phyloP scores from a whole-genome alignment of 805 yeast genomes.

The Myxozyma neotropica region DNA sequence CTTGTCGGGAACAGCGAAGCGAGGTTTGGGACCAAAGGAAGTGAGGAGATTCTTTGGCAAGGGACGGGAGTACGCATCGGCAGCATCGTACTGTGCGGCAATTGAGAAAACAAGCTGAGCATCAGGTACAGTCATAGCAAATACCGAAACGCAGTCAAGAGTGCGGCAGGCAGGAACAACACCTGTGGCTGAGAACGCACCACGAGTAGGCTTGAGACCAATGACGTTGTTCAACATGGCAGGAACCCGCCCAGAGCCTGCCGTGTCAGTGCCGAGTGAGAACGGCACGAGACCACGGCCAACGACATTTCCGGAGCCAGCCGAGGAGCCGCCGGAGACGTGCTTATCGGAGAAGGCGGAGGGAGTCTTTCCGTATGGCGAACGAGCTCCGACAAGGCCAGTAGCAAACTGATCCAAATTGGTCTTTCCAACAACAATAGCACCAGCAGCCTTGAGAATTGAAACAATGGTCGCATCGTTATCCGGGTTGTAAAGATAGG shows the following conservation, averaged over 20 bases:
- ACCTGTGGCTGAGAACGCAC: constrained; percentile 81
- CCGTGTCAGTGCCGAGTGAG: constrained; percentile 94
- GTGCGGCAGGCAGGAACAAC: constrained; percentile 98
- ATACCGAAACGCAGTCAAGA: constrained; percentile 87
- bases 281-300: constrained; percentile 88
- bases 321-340: constrained; percentile 93
- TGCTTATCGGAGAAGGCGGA: constrained; percentile 74
- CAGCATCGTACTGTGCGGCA: constrained; percentile 70
- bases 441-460: constrained; percentile 83
- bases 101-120: constrained; percentile 77
- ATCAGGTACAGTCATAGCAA: constrained; percentile 74
- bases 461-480: constrained; percentile 76
- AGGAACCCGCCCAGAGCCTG: constrained; percentile 98
- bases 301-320: constrained; percentile 93
- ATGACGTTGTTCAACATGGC: constrained; percentile 90
- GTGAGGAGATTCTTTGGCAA: constrained; percentile 68
- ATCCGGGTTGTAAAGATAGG: constrained; percentile 68
- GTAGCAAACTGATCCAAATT: constrained; percentile 97
- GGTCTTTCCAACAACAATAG: constrained; percentile 90
- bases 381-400: constrained; percentile 91
- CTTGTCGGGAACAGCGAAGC: constrained; percentile 73
- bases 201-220: constrained; percentile 91
- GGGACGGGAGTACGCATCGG: constrained; percentile 79
- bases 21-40: constrained; percentile 60
- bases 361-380: constrained; percentile 90